Evolutionary conservation across 305 asterid genomes (phyloP).

Genomic region (Fraxinus nigra): DNA sequence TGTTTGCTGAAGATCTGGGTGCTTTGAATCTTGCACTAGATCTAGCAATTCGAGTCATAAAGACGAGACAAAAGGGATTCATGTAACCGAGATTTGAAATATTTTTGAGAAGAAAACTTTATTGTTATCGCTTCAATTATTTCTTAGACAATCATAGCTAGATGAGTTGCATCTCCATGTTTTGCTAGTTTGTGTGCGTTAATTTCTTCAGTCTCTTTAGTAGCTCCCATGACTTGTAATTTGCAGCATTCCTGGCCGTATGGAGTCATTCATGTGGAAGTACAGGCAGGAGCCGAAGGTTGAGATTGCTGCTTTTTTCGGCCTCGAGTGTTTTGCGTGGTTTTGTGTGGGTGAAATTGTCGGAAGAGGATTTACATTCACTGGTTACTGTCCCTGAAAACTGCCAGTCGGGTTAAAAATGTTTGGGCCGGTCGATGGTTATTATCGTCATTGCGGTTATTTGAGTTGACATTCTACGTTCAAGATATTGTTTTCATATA

Average conservation of each 20-base stretch:
- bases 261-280: conserved; percentile 65
- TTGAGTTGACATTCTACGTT: conserved; percentile 20
- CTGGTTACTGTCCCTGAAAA: conserved; percentile 74
- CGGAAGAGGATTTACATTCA: conserved; percentile 78
- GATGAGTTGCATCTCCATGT: neutral
- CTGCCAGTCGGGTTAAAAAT: conserved; percentile 15
- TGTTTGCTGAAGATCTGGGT: neutral
- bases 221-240: conserved; percentile 3
- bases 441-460: conserved; percentile 13
- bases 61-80: neutral
- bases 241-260: conserved; percentile 73
- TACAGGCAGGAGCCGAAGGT: conserved; percentile 63
- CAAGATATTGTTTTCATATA: conserved; percentile 33
- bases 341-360: conserved; percentile 83
- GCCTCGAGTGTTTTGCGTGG: conserved; percentile 79
- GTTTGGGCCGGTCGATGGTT: conserved; percentile 22
- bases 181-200: neutral
- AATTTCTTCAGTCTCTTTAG: neutral
- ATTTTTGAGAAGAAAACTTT: no score
- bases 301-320: conserved; percentile 72
- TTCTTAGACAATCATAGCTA: neutral
- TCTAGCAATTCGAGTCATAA: neutral
- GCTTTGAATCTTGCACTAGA: neutral
- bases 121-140: neutral
- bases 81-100: neutral